Evolutionary conservation across 1,284 basidiomycete species (phyloP).

Genomic region (Apiotrichum porosum): DNA sequence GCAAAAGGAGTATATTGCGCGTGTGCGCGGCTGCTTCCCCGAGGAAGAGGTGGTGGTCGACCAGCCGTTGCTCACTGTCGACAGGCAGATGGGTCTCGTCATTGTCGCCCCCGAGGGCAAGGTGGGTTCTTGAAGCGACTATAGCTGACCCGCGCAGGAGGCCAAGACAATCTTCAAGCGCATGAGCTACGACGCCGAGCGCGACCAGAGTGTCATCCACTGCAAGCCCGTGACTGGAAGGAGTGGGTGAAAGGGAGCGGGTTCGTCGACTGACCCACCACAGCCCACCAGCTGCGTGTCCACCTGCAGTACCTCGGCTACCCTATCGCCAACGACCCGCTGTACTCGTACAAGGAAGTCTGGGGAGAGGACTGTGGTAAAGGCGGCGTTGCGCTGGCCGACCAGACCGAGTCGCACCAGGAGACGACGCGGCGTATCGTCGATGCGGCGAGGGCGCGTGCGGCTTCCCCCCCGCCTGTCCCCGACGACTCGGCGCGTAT

Average conservation of each 20-base stretch:
- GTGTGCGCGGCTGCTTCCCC: slow-evolving; percentile 77
- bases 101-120: slow-evolving; percentile 92
- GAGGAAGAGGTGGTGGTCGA: slow-evolving; percentile 76
- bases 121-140: slow-evolving; percentile 50
- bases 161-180: slow-evolving; percentile 87
- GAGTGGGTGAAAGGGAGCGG: slow-evolving; percentile 56
- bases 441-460: slow-evolving; percentile 4
- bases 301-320: slow-evolving; percentile 92
- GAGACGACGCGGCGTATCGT: slow-evolving; percentile 9
- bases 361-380: slow-evolving; percentile 76
- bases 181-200: slow-evolving; percentile 74
- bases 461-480: slow-evolving; percentile 4
- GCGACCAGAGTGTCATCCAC: slow-evolving; percentile 81
- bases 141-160: slow-evolving; percentile 54
- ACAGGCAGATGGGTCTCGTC: slow-evolving; percentile 91
- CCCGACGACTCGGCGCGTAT: slow-evolving; percentile 7
- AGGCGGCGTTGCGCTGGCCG: slow-evolving; percentile 69
- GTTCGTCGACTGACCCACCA: neutral
- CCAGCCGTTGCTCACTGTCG: slow-evolving; percentile 83
- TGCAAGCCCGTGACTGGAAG: slow-evolving; percentile 83
- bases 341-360: slow-evolving; percentile 72
- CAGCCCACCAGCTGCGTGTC: slow-evolving; percentile 91
- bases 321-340: slow-evolving; percentile 87
- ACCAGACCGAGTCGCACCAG: slow-evolving; percentile 46
- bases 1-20: slow-evolving; percentile 85